phyloP scores from a whole-genome alignment of 1,284 basidiomycete species.

The Puccinia novopanici region DNA sequence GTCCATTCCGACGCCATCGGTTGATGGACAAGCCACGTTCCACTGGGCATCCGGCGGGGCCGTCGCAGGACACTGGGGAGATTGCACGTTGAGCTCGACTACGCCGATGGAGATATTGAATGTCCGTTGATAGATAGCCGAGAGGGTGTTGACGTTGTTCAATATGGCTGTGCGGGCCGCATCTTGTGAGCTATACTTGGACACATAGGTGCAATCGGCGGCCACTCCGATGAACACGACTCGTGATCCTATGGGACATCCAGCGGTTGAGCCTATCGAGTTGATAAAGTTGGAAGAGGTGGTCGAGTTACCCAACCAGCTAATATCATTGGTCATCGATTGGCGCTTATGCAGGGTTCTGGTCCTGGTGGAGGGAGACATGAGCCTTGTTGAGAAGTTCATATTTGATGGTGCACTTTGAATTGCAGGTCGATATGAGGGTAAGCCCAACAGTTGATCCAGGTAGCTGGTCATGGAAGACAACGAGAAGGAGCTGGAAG shows the following conservation, averaged over 20 bases:
- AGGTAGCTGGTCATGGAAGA: conserved; percentile 54
- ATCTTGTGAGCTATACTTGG: conserved; percentile 66
- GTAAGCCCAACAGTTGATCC: conserved; percentile 14
- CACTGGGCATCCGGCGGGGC: conserved; percentile 61
- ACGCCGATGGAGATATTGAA: conserved; percentile 87
- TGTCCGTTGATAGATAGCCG: conserved; percentile 71
- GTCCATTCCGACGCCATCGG: conserved; percentile 60
- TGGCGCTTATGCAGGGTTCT: conserved; percentile 67
- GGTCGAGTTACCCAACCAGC: conserved; percentile 24
- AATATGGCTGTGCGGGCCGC: conserved; percentile 75
- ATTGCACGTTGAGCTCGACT: conserved; percentile 73
- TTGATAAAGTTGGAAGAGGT: conserved; percentile 34
- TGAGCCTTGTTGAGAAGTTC: conserved; percentile 20
- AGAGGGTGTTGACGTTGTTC: conserved; percentile 73
- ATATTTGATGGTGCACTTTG: neutral
- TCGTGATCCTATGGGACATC: conserved; percentile 74
- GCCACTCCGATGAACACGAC: conserved; percentile 84
- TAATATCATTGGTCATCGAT: conserved; percentile 60
- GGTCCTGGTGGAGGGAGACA: neutral
- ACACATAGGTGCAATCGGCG: conserved; percentile 78
- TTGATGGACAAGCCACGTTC: conserved; percentile 62
- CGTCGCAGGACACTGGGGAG: conserved; percentile 63
- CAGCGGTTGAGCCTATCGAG: conserved; percentile 63
- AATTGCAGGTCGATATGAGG: neutral
- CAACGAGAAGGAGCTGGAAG: conserved; percentile 49